Base-by-base conservation (phyloP, 2,329 filamentous ascomycete genomes). In the Aspergillus luchuensis region DNA sequence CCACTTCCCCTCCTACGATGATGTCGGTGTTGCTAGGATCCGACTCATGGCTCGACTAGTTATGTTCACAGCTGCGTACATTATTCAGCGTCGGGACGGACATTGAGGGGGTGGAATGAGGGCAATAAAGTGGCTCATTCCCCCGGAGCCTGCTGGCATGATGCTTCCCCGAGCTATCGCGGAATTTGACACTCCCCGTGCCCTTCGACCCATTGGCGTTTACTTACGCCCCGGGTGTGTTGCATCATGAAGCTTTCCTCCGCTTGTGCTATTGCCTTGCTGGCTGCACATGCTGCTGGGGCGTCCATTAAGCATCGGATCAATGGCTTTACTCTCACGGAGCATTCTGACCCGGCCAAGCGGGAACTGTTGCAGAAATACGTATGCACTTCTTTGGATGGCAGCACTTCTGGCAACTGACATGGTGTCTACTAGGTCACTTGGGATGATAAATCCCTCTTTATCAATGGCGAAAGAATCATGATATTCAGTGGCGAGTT, bases 401-500 rank as follows among this genome's bases (percentile, higher is more conserved):
- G 17, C 45, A 8, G 17, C 7, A 7, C 4, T 8, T 52, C 43
- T 21, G 13, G 19, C 28, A 6, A 19, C 4, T 38, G 41, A 41
- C 5, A 30, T 15, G n/a, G 13, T 38, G 5, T 4, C 5, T 45
- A 36, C 41, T 60, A 78, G 77, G 83, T 90, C 19, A 91, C 87
- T 49, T 92, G 88, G 85, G 90, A 92, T 71, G 82, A 89, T 45
- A 80, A 90, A 65, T 90, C 89, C 0, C 77, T 93, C 3, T 89
- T 88, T 64, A 82, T 93, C 61, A 81, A 84, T 62, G 90, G 89
- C 8, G 85, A 92, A 69, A 83, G 89, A 8, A 78, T 90, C 48
- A 86, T 91, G 71, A 81, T 93, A 38, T 92, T 89, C 72, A 88
- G 85, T 45, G 90, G 87, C 41, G 90, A 93, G 71, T 83, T 92